phyloP scores from a whole-genome alignment of 345 rosid species.

The Capsella bursapastoris region DNA sequence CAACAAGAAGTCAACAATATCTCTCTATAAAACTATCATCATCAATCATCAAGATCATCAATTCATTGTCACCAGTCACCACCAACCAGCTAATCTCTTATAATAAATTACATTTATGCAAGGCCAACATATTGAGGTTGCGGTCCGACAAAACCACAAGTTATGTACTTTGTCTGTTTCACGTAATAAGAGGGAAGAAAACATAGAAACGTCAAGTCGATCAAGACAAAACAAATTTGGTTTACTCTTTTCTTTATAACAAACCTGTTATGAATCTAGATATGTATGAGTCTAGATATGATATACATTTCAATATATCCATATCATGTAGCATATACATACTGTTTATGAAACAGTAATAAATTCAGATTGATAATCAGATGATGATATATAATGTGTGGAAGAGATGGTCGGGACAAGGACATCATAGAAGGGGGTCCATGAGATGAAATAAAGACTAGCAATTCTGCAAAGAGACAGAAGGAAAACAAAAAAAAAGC shows the following conservation, averaged over 20 bases:
- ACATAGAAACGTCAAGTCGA: slow-evolving; percentile 23
- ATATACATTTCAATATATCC: slow-evolving; percentile 2
- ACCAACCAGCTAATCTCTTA: slow-evolving; percentile 42
- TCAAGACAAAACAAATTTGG: slow-evolving; percentile 9
- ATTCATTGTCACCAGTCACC: slow-evolving; percentile 31
- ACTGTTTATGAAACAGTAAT: slow-evolving; percentile 22
- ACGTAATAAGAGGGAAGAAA: background rate
- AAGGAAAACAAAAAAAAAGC: slow-evolving; percentile 25
- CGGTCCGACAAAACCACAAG: slow-evolving; percentile 33
- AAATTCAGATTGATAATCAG: slow-evolving; percentile 28
- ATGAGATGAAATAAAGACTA: slow-evolving; percentile 38
- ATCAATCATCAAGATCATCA: slow-evolving; percentile 30
- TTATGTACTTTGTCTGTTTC: background rate
- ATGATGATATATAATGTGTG: slow-evolving; percentile 33
- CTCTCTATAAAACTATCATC: slow-evolving; percentile 11
- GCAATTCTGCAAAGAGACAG: slow-evolving; percentile 38
- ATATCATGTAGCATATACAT: background rate
- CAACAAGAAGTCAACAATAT: slow-evolving; percentile 40
- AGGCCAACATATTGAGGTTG: slow-evolving; percentile 30
- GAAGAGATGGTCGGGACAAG: slow-evolving; percentile 45
- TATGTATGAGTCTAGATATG: background rate
- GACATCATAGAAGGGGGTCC: slow-evolving; percentile 40
- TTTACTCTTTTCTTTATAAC: background rate
- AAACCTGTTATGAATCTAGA: background rate
- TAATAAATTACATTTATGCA: slow-evolving; percentile 13